Conservation (phyloP, 768 basidiomycete species). For the Rhodosporidiobolus sp. region DNA sequence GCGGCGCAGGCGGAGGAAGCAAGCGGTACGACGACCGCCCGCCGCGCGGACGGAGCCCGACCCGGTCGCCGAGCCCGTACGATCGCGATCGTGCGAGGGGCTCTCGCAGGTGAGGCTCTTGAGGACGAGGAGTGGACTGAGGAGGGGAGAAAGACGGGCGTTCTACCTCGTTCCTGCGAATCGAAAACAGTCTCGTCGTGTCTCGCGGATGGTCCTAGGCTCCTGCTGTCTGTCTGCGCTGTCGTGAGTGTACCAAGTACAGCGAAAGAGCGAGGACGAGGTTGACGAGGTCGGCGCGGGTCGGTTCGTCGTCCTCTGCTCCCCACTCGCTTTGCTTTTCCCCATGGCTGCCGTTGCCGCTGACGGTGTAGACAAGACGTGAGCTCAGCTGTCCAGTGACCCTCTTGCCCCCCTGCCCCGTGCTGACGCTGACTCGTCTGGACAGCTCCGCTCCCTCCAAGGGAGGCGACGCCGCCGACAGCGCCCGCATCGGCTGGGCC, state of each 20-base stretch:
- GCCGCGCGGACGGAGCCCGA: neutral
- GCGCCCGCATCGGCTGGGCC: conserved; percentile 37
- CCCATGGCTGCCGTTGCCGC: conserved; percentile 12
- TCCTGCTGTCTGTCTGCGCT: no score
- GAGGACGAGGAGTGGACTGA: neutral
- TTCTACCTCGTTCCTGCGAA: no score
- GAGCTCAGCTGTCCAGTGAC: neutral
- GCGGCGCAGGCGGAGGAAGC: no score
- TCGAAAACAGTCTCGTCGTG: no score
- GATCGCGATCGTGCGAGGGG: neutral
- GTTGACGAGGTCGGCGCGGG: no score
- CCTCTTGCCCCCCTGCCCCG: neutral
- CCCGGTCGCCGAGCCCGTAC: neutral
- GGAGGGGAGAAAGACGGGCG: neutral
- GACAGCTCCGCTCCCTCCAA: neutral
- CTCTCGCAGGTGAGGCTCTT: no score
- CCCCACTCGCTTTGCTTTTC: neutral
- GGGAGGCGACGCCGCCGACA: conserved; percentile 18
- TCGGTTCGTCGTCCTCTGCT: neutral
- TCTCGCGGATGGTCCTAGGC: no score
- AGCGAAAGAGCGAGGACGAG: no score
- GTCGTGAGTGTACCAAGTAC: no score
- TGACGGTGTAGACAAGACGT: conserved; percentile 21
- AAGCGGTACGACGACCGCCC: neutral
- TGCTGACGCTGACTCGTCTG: neutral